A percentile compares a stretch with the other conserved stretches of the same genome.
phyloP scores from a whole-genome alignment of 2,329 filamentous ascomycete genomes.

The Xylaria sp. region DNA sequence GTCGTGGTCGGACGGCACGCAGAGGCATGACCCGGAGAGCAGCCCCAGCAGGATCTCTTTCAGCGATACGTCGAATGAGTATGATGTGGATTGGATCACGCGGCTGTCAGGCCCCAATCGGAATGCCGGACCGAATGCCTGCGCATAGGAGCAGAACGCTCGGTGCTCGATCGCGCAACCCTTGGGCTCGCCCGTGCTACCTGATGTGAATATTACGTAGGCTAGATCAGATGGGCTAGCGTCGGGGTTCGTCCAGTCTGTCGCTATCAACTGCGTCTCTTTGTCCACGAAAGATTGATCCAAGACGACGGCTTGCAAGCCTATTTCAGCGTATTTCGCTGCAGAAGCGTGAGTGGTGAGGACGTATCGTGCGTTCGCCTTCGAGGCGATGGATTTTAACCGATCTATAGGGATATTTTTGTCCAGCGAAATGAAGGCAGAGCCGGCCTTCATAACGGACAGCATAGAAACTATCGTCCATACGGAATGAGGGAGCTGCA shows the following conservation, averaged over 20 bases:
- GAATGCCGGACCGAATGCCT: conserved; percentile 8
- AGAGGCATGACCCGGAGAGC: conserved; percentile 19
- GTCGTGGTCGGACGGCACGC: conserved; percentile 25
- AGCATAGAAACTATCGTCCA: conserved; percentile 25
- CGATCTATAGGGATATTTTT: conserved; percentile 15
- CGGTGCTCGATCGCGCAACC: conserved; percentile 25
- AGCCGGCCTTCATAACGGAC: conserved; percentile 25
- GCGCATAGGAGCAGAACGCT: conserved; percentile 19
- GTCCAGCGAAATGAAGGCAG: conserved; percentile 24
- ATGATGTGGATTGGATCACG: conserved; percentile 20
- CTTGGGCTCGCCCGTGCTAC: conserved; percentile 24
- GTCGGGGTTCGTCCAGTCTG: conserved; percentile 4
- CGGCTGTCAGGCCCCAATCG: conserved; percentile 3
- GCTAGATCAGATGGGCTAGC: conserved; percentile 17
- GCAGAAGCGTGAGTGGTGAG: conserved; percentile 2
- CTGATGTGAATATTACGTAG: conserved; percentile 31
- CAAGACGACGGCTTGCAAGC: conserved; percentile 12
- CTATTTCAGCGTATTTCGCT: conserved; percentile 10
- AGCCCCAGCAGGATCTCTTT: conserved; percentile 20
- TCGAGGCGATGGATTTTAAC: conserved; percentile 16
- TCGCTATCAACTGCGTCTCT: background rate
- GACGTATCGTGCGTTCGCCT: conserved; percentile 20
- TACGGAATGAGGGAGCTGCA: conserved; percentile 15
- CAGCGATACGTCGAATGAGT: conserved; percentile 23
- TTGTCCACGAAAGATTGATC: conserved; percentile 11